Conservation (phyloP, 257 asterid species). For the Nicotiana paniculata region DNA sequence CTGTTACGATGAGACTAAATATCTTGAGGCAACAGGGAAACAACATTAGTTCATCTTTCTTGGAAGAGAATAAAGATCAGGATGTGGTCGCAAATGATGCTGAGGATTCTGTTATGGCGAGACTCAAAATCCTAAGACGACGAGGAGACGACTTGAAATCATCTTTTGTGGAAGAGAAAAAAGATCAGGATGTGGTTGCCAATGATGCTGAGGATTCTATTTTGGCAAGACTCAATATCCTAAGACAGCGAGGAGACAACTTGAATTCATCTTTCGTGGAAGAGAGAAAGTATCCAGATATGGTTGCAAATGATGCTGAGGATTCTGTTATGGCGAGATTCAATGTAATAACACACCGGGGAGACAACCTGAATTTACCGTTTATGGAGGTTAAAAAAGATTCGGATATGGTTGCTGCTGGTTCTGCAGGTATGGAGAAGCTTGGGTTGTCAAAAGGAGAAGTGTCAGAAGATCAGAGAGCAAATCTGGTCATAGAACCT, state of each 20-base stretch:
- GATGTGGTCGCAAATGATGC: constrained; percentile 15
- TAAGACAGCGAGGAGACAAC: constrained; percentile 42
- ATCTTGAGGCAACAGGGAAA: constrained; percentile 40
- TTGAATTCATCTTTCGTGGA: constrained; percentile 6
- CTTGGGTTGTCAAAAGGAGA: constrained; percentile 6
- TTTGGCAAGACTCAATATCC: constrained; percentile 37
- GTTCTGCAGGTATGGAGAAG: constrained; percentile 15
- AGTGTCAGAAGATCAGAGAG: constrained; percentile 16
- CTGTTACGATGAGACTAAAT: constrained; percentile 39
- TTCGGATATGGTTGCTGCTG: constrained; percentile 15
- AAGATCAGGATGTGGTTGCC: constrained; percentile 6
- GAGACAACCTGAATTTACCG: constrained; percentile 16
- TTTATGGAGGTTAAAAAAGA: constrained; percentile 20
- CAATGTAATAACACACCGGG: constrained; percentile 39
- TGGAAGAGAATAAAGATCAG: constrained; percentile 19
- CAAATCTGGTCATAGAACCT: constrained; percentile 17
- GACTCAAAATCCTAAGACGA: constrained; percentile 42
- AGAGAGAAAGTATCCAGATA: constrained; percentile 19
- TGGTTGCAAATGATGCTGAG: constrained; percentile 23
- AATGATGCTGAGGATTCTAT: constrained; percentile 40
- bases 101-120: constrained; percentile 47
- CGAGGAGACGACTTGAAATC: constrained; percentile 26
- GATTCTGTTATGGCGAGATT: constrained; percentile 46
- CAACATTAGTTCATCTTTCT: constrained; percentile 4
- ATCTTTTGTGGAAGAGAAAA: constrained; percentile 18